phyloP scores from a whole-genome alignment of 2,329 filamentous ascomycete genomes.

The Monilinia laxa region DNA sequence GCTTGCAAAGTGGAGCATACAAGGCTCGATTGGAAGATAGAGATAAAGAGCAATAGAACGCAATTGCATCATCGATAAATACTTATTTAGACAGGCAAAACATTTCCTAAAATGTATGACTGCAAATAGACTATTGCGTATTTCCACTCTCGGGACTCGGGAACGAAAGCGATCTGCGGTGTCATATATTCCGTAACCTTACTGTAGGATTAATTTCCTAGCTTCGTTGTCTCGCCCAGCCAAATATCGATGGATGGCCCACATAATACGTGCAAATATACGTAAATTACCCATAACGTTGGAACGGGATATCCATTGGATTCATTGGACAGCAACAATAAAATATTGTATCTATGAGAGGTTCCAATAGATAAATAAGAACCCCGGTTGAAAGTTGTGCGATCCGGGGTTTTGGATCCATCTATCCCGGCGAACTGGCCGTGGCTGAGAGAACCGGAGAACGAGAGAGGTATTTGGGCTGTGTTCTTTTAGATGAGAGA shows the following conservation, averaged over 20 bases:
- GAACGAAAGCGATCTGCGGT: slow-evolving; percentile 21
- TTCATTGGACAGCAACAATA: background rate
- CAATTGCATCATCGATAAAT: background rate
- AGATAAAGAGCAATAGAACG: slow-evolving; percentile 1
- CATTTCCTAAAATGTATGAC: background rate
- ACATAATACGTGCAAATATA: slow-evolving; percentile 8
- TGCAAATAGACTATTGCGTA: background rate
- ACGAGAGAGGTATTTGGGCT: background rate
- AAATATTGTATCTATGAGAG: background rate
- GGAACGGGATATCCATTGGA: slow-evolving; percentile 4
- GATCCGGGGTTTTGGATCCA: background rate
- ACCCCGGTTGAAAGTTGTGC: slow-evolving; percentile 5
- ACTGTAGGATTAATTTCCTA: slow-evolving; percentile 9
- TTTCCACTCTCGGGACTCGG: slow-evolving; percentile 20
- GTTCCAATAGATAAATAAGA: slow-evolving; percentile 11
- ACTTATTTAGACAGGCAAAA: background rate
- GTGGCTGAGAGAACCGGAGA: slow-evolving; percentile 3
- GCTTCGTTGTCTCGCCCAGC: background rate
- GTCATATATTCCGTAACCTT: slow-evolving; percentile 9
- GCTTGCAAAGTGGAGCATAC: background rate
- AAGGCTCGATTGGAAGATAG: background rate
- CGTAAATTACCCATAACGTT: background rate
- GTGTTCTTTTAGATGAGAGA: slow-evolving; percentile 3
- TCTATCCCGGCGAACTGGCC: slow-evolving; percentile 20
- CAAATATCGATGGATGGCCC: slow-evolving; percentile 7